A percentile compares a stretch with the other conserved stretches of the same genome.
phyloP scores from a whole-genome alignment of 768 basidiomycete species.

The Tylopilus sp. region DNA sequence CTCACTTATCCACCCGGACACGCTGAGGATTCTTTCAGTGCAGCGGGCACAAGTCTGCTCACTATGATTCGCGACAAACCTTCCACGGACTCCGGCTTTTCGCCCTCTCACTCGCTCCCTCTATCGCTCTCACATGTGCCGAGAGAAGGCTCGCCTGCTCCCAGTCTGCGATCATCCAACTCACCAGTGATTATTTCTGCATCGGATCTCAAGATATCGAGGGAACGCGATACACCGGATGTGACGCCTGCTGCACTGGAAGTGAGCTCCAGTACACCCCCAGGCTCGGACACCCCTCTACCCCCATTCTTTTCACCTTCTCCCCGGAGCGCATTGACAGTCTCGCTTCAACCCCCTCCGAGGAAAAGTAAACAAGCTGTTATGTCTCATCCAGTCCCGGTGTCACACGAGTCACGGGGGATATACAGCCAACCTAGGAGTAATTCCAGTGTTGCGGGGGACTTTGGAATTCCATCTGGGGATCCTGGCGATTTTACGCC shows the following conservation, averaged over 20 bases:
- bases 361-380: constrained; percentile 23
- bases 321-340: constrained; percentile 27
- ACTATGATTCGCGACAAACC: constrained; percentile 46
- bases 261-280: constrained; percentile 25
- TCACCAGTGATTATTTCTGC: constrained; percentile 19
- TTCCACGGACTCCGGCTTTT: constrained; percentile 23
- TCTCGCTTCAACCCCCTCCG: constrained; percentile 36
- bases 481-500: constrained; percentile 9
- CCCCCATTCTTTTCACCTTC: constrained; percentile 29
- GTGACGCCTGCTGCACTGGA: constrained; percentile 12
- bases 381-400: not conserved
- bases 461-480: constrained; percentile 24
- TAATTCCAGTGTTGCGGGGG: constrained; percentile 30
- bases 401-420: constrained; percentile 8
- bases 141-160: constrained; percentile 22
- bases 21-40: constrained; percentile 54
- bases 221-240: constrained; percentile 31
- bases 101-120: constrained; percentile 32
- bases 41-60: constrained; percentile 52
- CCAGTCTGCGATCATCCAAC: constrained; percentile 24
- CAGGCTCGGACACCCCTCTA: constrained; percentile 21
- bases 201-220: constrained; percentile 39
- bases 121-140: constrained; percentile 21
- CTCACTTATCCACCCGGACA: constrained; percentile 33
- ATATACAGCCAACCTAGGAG: constrained; percentile 26